These are phyloP conservation scores for Fusarium sterilihyphosum DNA, from an alignment of 2,329 filamentous ascomycete species.

Conservation along the genomic window DNA sequence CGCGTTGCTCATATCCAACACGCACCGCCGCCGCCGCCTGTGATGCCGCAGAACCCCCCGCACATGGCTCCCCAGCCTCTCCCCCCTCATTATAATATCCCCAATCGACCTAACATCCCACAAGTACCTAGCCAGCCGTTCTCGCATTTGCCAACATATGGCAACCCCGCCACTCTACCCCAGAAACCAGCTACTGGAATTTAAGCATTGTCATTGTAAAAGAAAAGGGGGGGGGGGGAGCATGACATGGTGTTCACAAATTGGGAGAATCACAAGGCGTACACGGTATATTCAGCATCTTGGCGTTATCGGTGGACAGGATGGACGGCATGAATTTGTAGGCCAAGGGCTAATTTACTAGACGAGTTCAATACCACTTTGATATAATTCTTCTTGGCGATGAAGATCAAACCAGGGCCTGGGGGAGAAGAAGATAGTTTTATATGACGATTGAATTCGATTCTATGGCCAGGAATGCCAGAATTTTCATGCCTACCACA, in stretches of 20 bases:
- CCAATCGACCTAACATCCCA: conserved; percentile 57
- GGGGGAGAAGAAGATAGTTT: conserved; percentile 19
- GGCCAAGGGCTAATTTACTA: conserved; percentile 44
- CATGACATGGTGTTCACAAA: conserved; percentile 45
- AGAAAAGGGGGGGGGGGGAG: conserved; percentile 20
- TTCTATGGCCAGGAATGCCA: conserved; percentile 47
- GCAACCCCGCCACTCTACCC: conserved; percentile 68
- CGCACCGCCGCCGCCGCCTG: conserved; percentile 54
- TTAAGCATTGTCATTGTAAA: conserved; percentile 45
- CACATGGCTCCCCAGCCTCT: conserved; percentile 55
- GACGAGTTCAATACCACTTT: conserved; percentile 45
- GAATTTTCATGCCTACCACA: conserved; percentile 50
- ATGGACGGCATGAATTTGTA: conserved; percentile 48
- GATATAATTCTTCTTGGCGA: conserved; percentile 34
- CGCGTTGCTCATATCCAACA: conserved; percentile 51
- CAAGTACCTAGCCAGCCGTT: conserved; percentile 58
- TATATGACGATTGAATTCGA: conserved; percentile 49
- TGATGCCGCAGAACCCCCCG: conserved; percentile 49
- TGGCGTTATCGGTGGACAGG: conserved; percentile 53
- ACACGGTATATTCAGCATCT: conserved; percentile 51
- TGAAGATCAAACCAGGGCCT: background rate
- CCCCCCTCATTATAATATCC: conserved; percentile 54
- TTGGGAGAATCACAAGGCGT: conserved; percentile 45
- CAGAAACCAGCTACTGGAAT: conserved; percentile 66
- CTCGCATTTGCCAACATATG: conserved; percentile 65